Conservation (phyloP, 768 basidiomycete genomes). For the Megacollybia marginata region DNA sequence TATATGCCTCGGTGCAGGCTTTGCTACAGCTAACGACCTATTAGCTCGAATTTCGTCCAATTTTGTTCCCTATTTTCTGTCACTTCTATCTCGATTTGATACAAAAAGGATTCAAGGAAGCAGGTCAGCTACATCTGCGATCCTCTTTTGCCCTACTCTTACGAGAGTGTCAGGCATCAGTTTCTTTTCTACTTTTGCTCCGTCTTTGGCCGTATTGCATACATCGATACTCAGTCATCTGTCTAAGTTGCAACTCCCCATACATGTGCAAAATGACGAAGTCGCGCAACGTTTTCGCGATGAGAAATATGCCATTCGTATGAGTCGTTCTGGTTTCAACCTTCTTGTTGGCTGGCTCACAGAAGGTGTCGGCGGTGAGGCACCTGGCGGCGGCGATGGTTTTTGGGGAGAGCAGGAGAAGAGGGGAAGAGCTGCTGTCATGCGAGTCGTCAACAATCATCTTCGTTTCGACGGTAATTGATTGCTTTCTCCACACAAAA, state of each 20-base stretch:
- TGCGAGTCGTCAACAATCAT: conserved; percentile 92
- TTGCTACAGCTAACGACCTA: neutral
- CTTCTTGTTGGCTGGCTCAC: conserved; percentile 95
- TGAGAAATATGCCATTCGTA: conserved; percentile 84
- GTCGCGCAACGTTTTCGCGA: conserved; percentile 78
- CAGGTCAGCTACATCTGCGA: conserved; percentile 47
- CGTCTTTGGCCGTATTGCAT: conserved; percentile 60
- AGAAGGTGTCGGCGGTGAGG: conserved; percentile 83
- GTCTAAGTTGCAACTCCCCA: conserved; percentile 70
- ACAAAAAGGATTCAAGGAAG: conserved; percentile 82
- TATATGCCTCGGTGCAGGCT: conserved; percentile 26
- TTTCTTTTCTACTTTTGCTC: conserved; percentile 69
- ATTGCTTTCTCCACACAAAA: neutral
- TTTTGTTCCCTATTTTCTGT: conserved; percentile 93
- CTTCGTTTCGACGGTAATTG: conserved; percentile 79
- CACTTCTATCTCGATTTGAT: conserved; percentile 96
- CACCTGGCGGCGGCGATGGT: conserved; percentile 71
- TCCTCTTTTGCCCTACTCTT: neutral
- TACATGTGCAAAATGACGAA: conserved; percentile 80
- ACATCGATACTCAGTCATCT: conserved; percentile 67
- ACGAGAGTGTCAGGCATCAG: conserved; percentile 45
- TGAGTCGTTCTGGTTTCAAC: conserved; percentile 88
- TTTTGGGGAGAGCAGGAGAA: conserved; percentile 78
- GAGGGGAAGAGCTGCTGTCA: conserved; percentile 81
- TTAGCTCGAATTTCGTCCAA: conserved; percentile 89